Evolutionary conservation across 805 yeast genomes (phyloP).

Genomic region (Monosporozyma unispora): DNA sequence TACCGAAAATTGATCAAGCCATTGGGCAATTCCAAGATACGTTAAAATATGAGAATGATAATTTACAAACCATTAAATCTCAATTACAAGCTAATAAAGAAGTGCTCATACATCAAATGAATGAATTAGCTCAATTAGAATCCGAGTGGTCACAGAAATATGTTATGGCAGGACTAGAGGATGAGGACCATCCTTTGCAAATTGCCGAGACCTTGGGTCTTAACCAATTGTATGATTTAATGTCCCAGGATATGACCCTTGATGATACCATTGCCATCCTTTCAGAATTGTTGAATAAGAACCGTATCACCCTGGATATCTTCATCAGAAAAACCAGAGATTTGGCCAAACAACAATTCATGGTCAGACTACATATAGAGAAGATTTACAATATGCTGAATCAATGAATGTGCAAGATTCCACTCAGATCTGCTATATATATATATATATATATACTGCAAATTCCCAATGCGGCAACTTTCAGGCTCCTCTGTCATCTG

Average conservation of each 20-base stretch:
- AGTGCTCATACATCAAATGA: not conserved
- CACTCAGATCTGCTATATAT: too few relatives aligned
- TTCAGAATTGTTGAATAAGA: conserved; percentile 14
- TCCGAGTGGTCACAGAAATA: conserved; percentile 3
- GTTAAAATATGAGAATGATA: conserved; percentile 1
- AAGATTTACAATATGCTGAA: conserved; percentile 28
- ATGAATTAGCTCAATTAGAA: conserved; percentile 4
- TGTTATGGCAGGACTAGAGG: not conserved
- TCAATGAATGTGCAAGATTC: not conserved
- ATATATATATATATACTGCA: too few relatives aligned
- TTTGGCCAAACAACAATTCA: conserved; percentile 57
- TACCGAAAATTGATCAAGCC: not conserved
- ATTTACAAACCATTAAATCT: not conserved
- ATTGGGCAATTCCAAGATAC: not conserved
- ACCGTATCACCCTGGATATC: conserved; percentile 15
- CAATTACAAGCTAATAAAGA: not conserved
- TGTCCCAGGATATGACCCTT: conserved; percentile 61
- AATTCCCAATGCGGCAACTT: too few relatives aligned
- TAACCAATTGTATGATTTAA: conserved; percentile 42
- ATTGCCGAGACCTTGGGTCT: conserved; percentile 45
- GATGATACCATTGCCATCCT: conserved; percentile 57
- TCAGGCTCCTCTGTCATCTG: too few relatives aligned
- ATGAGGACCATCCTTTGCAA: conserved; percentile 14
- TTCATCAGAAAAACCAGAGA: conserved; percentile 37
- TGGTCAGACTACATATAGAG: conserved; percentile 38